phyloP scores from a whole-genome alignment of 371 early-diverging fungal genomes.

The Racocetra persica region DNA sequence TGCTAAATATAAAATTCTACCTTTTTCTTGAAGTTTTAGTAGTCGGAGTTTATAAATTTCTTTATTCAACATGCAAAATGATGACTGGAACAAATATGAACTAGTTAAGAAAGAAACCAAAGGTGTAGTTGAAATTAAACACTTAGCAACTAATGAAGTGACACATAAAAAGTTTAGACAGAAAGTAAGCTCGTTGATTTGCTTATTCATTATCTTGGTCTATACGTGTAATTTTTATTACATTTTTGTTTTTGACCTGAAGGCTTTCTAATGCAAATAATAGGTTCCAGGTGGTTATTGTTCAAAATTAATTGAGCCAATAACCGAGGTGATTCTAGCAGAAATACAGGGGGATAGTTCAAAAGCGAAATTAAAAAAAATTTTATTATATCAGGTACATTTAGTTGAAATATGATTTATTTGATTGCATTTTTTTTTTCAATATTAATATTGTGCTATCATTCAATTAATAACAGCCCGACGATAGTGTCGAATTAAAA shows the following conservation, averaged over 20 bases:
- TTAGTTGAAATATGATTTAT: neutral
- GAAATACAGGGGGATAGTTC: slow-evolving; percentile 27
- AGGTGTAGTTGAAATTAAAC: slow-evolving; percentile 18
- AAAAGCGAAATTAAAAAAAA: slow-evolving; percentile 15
- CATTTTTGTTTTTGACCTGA: too few species aligned
- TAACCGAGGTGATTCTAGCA: slow-evolving; percentile 3
- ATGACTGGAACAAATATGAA: too few species aligned
- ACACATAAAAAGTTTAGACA: slow-evolving; percentile 11
- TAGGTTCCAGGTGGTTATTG: neutral
- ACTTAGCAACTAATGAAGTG: slow-evolving; percentile 11
- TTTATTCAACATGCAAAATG: too few species aligned
- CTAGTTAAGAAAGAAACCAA: neutral
- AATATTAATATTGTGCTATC: neutral
- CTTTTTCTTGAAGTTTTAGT: too few species aligned
- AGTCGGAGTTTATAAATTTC: too few species aligned
- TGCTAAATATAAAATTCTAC: too few species aligned
- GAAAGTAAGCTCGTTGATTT: neutral
- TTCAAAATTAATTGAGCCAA: slow-evolving; percentile 20
- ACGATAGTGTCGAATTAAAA: slow-evolving; percentile 17
- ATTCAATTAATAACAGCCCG: slow-evolving; percentile 20
- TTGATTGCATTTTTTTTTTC: neutral
- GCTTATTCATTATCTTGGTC: too few species aligned
- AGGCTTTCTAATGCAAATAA: neutral
- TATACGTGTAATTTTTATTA: too few species aligned
- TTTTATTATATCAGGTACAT: slow-evolving; percentile 27